Evolutionary conservation across 768 basidiomycete genomes (phyloP), one percentile per base, ranked within the genome.

Genomic region (Naganishia vishniacii): DNA sequence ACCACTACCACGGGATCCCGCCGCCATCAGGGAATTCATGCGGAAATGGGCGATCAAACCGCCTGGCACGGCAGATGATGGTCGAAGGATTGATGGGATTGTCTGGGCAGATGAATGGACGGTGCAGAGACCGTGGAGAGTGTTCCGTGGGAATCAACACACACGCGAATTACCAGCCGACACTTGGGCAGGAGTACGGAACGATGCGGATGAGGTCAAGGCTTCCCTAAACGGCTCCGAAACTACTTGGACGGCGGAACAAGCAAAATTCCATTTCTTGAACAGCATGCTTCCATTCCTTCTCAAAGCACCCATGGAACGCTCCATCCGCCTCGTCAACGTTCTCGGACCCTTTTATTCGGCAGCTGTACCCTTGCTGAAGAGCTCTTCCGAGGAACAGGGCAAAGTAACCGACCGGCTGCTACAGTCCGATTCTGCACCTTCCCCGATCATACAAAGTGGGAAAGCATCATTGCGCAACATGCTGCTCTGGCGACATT

Each of bases 331-430:
- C n/a, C 83, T 95, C 67, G 80, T 97, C 73, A 86, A 85, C 62
- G 81, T 91, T 42, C 83, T 93, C 72, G 91, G 91, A 64, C 91
- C 91, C 2, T 89, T 90, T 69, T 95, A 94, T 70, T 86, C 90
- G 1, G 89, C 92, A 1, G 87, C 89, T 0, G 80, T 83, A 3
- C 81, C 83, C 4, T 68, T 78, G 3, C 79, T 81, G 69, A 68
- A 78, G 40, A 12, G 73, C 26, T 18, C 46, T 40, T 1, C 67
- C 73, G 61, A 78, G 79, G 69, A 67, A 67, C 67, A 64, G 75
- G 61, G 71, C 9, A 70, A 73, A 3, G 66, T 71, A 16, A 68
- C 72, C 1, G 48, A 66, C 13, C 45, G 62, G 0, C 42, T 66
- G 16, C 37, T 56, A 1, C 7, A 13, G 23, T 9, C n/a, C 34